These are phyloP conservation scores for Cenchrus americanus DNA, from an alignment of 176 grass and related monocot species.

Conservation along the genomic window DNA sequence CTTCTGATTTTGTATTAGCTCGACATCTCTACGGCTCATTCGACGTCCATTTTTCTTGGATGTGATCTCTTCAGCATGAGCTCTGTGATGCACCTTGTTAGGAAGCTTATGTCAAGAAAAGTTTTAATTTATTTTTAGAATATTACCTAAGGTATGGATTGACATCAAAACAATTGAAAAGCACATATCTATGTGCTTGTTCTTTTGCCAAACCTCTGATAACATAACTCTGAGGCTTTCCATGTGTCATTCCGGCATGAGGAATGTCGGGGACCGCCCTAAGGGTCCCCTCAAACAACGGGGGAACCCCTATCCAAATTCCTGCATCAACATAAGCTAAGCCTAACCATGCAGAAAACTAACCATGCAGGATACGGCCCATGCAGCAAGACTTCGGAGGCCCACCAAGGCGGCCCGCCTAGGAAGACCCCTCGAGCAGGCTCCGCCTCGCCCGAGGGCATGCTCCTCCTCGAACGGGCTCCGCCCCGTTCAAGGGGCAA, in stretches of 20 bases:
- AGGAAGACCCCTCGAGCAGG: too few species aligned
- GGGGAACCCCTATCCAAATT: too few species aligned
- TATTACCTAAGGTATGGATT: constrained; percentile 30
- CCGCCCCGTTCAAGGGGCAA: too few species aligned
- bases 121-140: background rate
- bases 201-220: constrained; percentile 7
- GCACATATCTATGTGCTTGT: constrained; percentile 36
- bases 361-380: too few species aligned
- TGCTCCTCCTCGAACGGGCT: too few species aligned
- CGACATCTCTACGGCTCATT: background rate
- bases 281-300: too few species aligned
- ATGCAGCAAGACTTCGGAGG: too few species aligned
- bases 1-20: constrained; percentile 8
- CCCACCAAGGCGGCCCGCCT: too few species aligned
- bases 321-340: too few species aligned
- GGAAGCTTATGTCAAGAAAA: background rate
- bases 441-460: too few species aligned
- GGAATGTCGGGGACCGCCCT: too few species aligned
- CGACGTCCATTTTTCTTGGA: background rate
- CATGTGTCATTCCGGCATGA: background rate
- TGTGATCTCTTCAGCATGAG: constrained; percentile 18
- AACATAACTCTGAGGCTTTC: constrained; percentile 5
- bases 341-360: too few species aligned
- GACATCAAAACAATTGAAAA: constrained; percentile 34
- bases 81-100: background rate